These are phyloP conservation scores for Plectosphaerella sp. DNA, from an alignment of 2,329 filamentous ascomycete genomes.

Conservation along the genomic window DNA sequence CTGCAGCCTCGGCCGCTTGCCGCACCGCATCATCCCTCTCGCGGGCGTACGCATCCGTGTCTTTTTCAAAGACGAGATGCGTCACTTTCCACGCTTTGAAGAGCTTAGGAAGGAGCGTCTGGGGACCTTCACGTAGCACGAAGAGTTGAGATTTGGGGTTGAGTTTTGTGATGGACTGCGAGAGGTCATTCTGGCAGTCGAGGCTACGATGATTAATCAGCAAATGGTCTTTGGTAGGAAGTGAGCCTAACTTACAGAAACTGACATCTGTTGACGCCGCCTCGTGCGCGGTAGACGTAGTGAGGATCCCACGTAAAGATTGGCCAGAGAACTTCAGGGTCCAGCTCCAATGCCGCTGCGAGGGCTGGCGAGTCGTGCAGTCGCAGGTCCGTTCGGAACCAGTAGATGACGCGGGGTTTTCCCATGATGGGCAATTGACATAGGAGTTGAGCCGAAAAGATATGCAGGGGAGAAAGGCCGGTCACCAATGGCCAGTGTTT, in stretches of 20 bases:
- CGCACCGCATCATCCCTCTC: slow-evolving; percentile 58
- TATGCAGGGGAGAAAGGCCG: not conserved
- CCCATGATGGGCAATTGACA: not conserved
- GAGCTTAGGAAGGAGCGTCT: slow-evolving; percentile 66
- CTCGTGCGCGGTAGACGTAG: slow-evolving; percentile 69
- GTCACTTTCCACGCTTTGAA: slow-evolving; percentile 71
- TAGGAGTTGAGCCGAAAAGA: not conserved
- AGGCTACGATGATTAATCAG: slow-evolving; percentile 35
- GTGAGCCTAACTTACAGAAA: slow-evolving; percentile 46
- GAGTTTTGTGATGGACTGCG: slow-evolving; percentile 60
- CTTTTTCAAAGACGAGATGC: slow-evolving; percentile 74
- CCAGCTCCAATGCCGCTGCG: slow-evolving; percentile 64
- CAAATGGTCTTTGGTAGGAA: not conserved
- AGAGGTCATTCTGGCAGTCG: slow-evolving; percentile 70
- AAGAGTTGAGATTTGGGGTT: slow-evolving; percentile 69
- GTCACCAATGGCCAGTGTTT: not conserved
- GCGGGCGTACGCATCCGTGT: slow-evolving; percentile 69
- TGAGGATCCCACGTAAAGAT: slow-evolving; percentile 80
- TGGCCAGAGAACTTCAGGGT: slow-evolving; percentile 66
- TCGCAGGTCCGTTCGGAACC: slow-evolving; percentile 75
- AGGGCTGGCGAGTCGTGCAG: slow-evolving; percentile 74
- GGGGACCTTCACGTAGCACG: slow-evolving; percentile 67
- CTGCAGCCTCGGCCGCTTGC: slow-evolving; percentile 56
- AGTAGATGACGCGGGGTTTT: slow-evolving; percentile 56
- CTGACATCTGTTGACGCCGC: slow-evolving; percentile 70